Evolutionary conservation across 345 rosid species (phyloP).

Genomic region (Eutrema heterophyllum): DNA sequence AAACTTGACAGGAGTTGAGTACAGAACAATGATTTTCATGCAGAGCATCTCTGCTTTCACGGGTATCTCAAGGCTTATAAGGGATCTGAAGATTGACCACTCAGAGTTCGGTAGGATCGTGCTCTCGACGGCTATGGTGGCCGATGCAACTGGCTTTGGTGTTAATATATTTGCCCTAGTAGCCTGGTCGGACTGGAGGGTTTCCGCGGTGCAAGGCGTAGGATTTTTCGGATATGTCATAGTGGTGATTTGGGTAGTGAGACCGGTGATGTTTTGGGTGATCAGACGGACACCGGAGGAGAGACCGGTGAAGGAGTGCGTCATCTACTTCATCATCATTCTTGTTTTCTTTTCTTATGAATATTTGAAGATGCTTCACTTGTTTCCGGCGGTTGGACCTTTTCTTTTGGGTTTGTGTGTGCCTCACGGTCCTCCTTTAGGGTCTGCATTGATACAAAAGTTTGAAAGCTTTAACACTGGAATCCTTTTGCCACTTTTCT

Average conservation of each 20-base stretch:
- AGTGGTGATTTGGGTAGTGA: not conserved
- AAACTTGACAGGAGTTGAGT: constrained; percentile 21
- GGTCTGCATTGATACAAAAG: constrained; percentile 34
- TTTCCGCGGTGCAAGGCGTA: not conserved
- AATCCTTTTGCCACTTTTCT: constrained; percentile 27
- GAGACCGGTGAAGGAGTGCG: constrained; percentile 16
- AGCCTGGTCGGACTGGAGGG: constrained; percentile 25
- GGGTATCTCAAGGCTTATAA: constrained; percentile 38
- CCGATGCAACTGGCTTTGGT: constrained; percentile 23
- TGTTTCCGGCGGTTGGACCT: constrained; percentile 33
- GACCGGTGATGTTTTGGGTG: constrained; percentile 28
- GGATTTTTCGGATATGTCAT: constrained; percentile 1
- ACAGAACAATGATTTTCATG: constrained; percentile 23
- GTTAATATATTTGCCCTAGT: constrained; percentile 15
- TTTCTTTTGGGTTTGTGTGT: constrained; percentile 36
- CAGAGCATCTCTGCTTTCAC: constrained; percentile 34
- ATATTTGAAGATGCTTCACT: not conserved
- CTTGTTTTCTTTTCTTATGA: constrained; percentile 17
- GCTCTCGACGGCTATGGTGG: constrained; percentile 36
- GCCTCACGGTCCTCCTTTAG: constrained; percentile 47
- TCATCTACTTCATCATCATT: constrained; percentile 23
- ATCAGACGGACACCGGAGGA: constrained; percentile 29
- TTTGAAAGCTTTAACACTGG: constrained; percentile 35
- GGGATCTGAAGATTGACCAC: constrained; percentile 43
- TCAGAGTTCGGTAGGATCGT: constrained; percentile 46